A percentile compares a stretch with the other conserved stretches of the same genome.
These are phyloP conservation scores for Xerocomellus dryophilus DNA, from an alignment of 768 basidiomycete species.

Conservation along the genomic window DNA sequence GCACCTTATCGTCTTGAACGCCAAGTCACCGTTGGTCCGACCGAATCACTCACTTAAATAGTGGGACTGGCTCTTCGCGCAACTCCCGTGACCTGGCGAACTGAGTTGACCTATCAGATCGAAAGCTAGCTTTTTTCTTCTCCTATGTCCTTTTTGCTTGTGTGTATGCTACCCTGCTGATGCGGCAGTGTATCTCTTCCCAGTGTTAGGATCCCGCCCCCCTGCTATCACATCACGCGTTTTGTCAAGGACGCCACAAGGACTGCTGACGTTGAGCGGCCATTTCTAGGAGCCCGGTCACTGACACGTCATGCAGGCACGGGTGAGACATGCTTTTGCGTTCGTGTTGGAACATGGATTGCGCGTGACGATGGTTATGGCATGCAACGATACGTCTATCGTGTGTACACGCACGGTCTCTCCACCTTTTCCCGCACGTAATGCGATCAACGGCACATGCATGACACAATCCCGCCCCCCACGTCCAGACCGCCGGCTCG, in stretches of 20 bases:
- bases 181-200: slow-evolving; percentile 9
- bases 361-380: slow-evolving; percentile 16
- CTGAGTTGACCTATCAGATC: slow-evolving; percentile 8
- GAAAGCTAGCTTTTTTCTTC: not conserved
- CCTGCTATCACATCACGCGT: not conserved
- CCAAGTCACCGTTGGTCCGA: slow-evolving; percentile 12
- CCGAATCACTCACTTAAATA: not conserved
- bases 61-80: not conserved
- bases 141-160: slow-evolving; percentile 13
- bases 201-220: slow-evolving; percentile 3
- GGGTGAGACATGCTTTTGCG: slow-evolving; percentile 1
- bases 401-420: not conserved
- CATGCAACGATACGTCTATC: slow-evolving; percentile 5
- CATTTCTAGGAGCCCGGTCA: not conserved
- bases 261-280: slow-evolving; percentile 2
- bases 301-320: not conserved
- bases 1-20: slow-evolving; percentile 5
- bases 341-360: not conserved
- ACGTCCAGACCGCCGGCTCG: slow-evolving; percentile 7
- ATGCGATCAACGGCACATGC: slow-evolving; percentile 1
- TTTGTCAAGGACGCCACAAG: slow-evolving; percentile 16
- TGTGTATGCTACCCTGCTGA: slow-evolving; percentile 14
- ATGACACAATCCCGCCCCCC: not conserved
- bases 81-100: not conserved
- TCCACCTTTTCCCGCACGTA: not conserved